phyloP scores from a whole-genome alignment of 2,329 filamentous ascomycete genomes.

The Knoxdaviesia proteae region DNA sequence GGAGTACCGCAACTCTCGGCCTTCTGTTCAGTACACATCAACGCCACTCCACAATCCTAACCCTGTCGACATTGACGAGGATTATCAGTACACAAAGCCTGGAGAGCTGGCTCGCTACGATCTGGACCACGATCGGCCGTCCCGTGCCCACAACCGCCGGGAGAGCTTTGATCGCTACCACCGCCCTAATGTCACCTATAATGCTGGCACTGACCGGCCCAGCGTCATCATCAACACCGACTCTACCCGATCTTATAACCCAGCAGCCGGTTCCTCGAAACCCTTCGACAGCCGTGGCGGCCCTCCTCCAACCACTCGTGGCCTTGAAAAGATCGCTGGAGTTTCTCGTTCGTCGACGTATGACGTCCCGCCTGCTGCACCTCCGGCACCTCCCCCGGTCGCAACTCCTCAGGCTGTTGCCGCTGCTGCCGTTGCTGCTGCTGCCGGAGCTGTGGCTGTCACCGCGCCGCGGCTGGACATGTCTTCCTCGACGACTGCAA shows the following conservation, averaged over 20 bases:
- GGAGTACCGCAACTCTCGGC: constrained; percentile 24
- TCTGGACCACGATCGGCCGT: constrained; percentile 27
- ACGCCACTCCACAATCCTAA: constrained; percentile 14
- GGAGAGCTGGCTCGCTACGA: constrained; percentile 41
- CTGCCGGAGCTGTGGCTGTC: no score
- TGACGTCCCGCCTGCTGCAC: constrained; percentile 20
- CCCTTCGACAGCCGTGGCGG: constrained; percentile 21
- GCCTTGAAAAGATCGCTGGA: constrained; percentile 47
- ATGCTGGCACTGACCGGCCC: constrained; percentile 16
- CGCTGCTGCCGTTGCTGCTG: no score
- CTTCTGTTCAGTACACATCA: constrained; percentile 23
- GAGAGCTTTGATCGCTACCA: constrained; percentile 37
- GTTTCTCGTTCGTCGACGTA: constrained; percentile 20
- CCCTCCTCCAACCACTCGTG: constrained; percentile 48
- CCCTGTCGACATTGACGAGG: constrained; percentile 24
- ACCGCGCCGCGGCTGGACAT: constrained; percentile 1
- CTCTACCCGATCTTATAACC: constrained; percentile 19
- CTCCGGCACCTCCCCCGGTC: constrained; percentile 14
- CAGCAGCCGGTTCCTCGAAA: constrained; percentile 8
- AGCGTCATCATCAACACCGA: constrained; percentile 29
- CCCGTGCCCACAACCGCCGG: constrained; percentile 19
- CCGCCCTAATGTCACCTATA: constrained; percentile 32
- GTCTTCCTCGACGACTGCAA: neutral
- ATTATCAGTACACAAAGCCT: constrained; percentile 44
- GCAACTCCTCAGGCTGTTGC: no score